These are phyloP conservation scores for Tetrahymena thermophila DNA, from an alignment of 73 alveolate species.

Conservation along the genomic window DNA sequence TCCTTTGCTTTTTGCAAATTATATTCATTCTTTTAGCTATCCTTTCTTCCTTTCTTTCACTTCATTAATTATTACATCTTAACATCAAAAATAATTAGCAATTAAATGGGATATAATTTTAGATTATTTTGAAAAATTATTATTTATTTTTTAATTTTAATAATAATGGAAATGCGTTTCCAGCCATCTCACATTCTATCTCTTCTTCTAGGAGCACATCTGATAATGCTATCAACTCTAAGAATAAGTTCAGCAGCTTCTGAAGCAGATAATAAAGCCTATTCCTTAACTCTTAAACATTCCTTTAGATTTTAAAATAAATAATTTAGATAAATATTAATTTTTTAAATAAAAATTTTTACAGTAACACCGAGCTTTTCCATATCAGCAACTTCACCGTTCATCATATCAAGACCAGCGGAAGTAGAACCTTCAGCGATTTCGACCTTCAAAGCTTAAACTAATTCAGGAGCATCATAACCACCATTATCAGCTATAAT, in stretches of 20 bases:
- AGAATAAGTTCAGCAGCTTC: conserved; percentile 97
- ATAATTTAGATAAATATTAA: not conserved
- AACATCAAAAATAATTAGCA: not conserved
- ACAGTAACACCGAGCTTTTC: conserved; percentile 69
- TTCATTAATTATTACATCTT: not conserved
- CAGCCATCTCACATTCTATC: conserved; percentile 54
- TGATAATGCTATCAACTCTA: conserved; percentile 94
- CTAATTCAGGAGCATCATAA: conserved; percentile 90
- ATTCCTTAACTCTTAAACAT: conserved; percentile 92
- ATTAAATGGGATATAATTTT: not conserved
- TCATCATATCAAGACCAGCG: conserved; percentile 83
- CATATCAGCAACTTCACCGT: conserved; percentile 87
- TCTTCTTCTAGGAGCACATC: conserved; percentile 94
- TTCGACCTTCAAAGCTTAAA: conserved; percentile 85
- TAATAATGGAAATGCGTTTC: not conserved
- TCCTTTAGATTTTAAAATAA: conserved; percentile 32
- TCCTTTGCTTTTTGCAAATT: not conserved
- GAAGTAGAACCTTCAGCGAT: conserved; percentile 72
- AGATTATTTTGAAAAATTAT: not conserved
- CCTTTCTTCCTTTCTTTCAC: not conserved
- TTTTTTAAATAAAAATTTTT: not conserved
- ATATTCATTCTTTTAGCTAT: not conserved
- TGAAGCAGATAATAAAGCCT: conserved; percentile 87
- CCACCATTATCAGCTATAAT: conserved; percentile 96
- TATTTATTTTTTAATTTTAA: not conserved